Base-by-base conservation (phyloP, 2,329 filamentous ascomycete genomes). In the Aspergillus awamori region DNA sequence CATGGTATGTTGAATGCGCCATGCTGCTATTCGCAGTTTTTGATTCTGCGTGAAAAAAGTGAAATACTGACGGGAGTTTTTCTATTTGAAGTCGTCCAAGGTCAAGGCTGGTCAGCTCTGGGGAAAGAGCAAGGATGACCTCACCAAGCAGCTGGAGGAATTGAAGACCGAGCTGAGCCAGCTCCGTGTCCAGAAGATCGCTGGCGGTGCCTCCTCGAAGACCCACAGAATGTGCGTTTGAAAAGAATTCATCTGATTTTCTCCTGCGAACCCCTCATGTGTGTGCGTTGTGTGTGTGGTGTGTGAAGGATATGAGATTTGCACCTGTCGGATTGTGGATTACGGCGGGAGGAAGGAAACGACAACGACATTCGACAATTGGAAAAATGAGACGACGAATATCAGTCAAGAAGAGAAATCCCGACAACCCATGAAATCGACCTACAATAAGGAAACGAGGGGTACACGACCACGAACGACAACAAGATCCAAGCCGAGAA, bases 91-190 rank as follows among this genome's bases (percentile, higher is more conserved):
- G 84, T 88, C 86, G 81, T 82, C 81, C 74, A 88, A 88, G 88
- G 92, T 99, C 84, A 98, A 97, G 91, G 89, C 94, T 82, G 88
- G 87, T 84, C 87, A 91, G 85, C 92, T 99, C 83, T 98, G 95
- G 95, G 89, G 88, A 86, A 99, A 99, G 92, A 93, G 87, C 90
- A 98, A 98, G 90, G 92, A 97, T 79, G 96, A 99, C 77, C 87
- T 99, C 83, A 87, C 88, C 80, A 96, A 95, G 88, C 93, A 96
- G 83, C 89, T 97, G 79, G 89, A 88, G 76, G 93, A 97, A 83
- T 86, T 97, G 80, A 97, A 97, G 91, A 88, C 89, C 70, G 96
- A 99, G 87, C 89, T 99, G 74, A 91, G 92, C 79, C 90, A 94
- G 85, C 88, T 99, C 78, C 91, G 95, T 81, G 96, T 96, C 80